Percentiles rank a stretch among this genome's conserved stretches.
phyloP scores from a whole-genome alignment of 2,329 filamentous ascomycete species.

The Penicillium sp. region DNA sequence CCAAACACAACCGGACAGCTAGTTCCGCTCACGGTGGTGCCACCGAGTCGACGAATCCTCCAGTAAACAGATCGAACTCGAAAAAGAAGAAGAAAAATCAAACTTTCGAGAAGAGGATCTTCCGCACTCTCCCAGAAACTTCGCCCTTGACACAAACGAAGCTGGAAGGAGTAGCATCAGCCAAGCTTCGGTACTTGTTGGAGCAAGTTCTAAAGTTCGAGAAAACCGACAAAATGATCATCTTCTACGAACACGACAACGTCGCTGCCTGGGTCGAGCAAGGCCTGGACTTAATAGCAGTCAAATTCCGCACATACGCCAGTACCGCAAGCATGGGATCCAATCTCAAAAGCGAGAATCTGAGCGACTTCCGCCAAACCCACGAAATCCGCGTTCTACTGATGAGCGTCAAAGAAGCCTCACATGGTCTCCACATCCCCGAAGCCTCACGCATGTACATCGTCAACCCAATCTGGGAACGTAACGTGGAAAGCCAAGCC shows the following conservation, averaged over 20 bases:
- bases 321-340: slow-evolving; percentile 54
- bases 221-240: slow-evolving; percentile 74
- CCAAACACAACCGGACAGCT: slow-evolving; percentile 15
- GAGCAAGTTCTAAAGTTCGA: slow-evolving; percentile 68
- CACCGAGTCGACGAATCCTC: slow-evolving; percentile 15
- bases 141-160: slow-evolving; percentile 59
- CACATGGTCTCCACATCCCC: slow-evolving; percentile 81
- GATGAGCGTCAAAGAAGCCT: slow-evolving; percentile 88
- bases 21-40: slow-evolving; percentile 11
- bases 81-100: slow-evolving; percentile 30
- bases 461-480: slow-evolving; percentile 81
- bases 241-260: slow-evolving; percentile 90
- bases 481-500: slow-evolving; percentile 80
- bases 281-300: slow-evolving; percentile 68
- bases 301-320: slow-evolving; percentile 60
- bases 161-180: slow-evolving; percentile 76
- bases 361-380: slow-evolving; percentile 72
- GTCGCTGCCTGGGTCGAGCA: slow-evolving; percentile 82
- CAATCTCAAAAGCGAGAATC: slow-evolving; percentile 67
- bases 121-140: slow-evolving; percentile 30
- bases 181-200: slow-evolving; percentile 83
- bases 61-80: slow-evolving; percentile 18
- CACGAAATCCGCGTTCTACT: slow-evolving; percentile 71
- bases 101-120: slow-evolving; percentile 29
- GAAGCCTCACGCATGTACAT: slow-evolving; percentile 85